Percentiles rank a stretch among this genome's conserved stretches.
These are phyloP conservation scores for Fusarium oligoseptatum DNA, from an alignment of 2,329 filamentous ascomycete species.

Conservation along the genomic window DNA sequence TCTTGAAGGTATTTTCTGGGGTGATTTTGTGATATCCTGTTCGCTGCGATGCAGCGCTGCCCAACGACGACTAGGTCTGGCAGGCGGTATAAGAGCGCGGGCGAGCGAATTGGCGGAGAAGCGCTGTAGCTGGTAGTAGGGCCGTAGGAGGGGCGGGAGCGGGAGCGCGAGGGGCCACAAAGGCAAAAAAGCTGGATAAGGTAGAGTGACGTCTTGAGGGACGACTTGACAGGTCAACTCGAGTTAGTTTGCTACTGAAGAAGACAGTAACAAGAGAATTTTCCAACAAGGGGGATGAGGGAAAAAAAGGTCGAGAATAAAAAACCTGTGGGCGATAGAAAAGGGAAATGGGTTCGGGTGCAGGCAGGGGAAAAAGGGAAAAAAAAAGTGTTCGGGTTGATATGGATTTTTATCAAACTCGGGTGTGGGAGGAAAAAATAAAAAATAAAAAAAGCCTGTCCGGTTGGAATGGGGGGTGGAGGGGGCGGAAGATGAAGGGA, in stretches of 20 bases:
- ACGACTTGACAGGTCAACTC: constrained; percentile 20
- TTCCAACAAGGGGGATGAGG: constrained; percentile 29
- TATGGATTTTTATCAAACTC: constrained; percentile 48
- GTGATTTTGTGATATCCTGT: constrained; percentile 39
- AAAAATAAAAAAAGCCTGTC: constrained; percentile 36
- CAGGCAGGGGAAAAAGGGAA: constrained; percentile 30
- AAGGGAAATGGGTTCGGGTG: constrained; percentile 41
- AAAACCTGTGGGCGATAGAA: constrained; percentile 42
- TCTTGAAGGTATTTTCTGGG: constrained; percentile 32
- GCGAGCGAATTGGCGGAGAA: constrained; percentile 39
- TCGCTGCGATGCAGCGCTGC: constrained; percentile 48
- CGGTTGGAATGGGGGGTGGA: constrained; percentile 43
- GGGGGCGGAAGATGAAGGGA: constrained; percentile 26
- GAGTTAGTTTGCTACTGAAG: constrained; percentile 18
- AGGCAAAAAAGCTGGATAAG: constrained; percentile 15
- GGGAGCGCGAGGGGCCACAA: constrained; percentile 44
- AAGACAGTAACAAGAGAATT: constrained; percentile 16
- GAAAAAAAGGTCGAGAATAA: constrained; percentile 20
- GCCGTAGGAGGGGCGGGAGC: constrained; percentile 41
- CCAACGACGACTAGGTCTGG: constrained; percentile 48
- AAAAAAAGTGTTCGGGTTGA: constrained; percentile 47
- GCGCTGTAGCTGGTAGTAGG: constrained; percentile 31
- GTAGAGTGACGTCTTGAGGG: constrained; percentile 33
- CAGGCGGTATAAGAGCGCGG: constrained; percentile 42
- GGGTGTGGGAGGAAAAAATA: constrained; percentile 47